A percentile compares a stretch with the other conserved stretches of the same genome.
Evolutionary conservation across 2,329 filamentous ascomycete species (phyloP).

Genomic region (Scedosporium boydii): DNA sequence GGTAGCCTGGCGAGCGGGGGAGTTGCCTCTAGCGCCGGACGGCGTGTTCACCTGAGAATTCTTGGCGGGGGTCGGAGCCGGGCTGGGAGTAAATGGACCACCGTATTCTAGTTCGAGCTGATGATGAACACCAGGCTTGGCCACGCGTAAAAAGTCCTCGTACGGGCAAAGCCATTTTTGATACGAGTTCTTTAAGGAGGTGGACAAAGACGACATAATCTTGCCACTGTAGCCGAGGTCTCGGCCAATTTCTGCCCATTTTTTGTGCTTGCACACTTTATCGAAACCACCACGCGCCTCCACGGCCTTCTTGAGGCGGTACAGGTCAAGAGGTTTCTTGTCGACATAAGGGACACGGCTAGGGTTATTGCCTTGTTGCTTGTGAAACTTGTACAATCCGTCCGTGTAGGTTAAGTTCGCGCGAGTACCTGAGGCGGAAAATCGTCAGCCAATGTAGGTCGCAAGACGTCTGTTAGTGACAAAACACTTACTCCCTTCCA

Average conservation of each 20-base stretch:
- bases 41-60: conserved; percentile 51
- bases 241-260: conserved; percentile 97
- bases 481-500: conserved; percentile 77
- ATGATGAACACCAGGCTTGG: conserved; percentile 93
- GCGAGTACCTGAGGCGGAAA: conserved; percentile 58
- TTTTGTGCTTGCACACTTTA: conserved; percentile 93
- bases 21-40: conserved; percentile 50
- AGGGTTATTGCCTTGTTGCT: conserved; percentile 87
- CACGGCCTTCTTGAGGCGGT: conserved; percentile 92
- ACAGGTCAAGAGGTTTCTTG: conserved; percentile 91
- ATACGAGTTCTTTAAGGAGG: conserved; percentile 95
- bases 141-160: conserved; percentile 83
- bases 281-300: conserved; percentile 92
- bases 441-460: conserved; percentile 2
- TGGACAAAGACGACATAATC: conserved; percentile 98
- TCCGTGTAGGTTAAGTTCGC: conserved; percentile 95
- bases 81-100: conserved; percentile 75
- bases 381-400: conserved; percentile 91
- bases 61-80: conserved; percentile 61
- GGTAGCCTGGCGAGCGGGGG: conserved; percentile 52
- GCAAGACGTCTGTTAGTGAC: neutral
- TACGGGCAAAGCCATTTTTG: conserved; percentile 96
- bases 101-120: conserved; percentile 90
- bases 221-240: conserved; percentile 97
- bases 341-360: conserved; percentile 94